Evolutionary conservation across 1,139 yeast species (phyloP).

Genomic region (Hemisphaericaspora xylofermentans): DNA sequence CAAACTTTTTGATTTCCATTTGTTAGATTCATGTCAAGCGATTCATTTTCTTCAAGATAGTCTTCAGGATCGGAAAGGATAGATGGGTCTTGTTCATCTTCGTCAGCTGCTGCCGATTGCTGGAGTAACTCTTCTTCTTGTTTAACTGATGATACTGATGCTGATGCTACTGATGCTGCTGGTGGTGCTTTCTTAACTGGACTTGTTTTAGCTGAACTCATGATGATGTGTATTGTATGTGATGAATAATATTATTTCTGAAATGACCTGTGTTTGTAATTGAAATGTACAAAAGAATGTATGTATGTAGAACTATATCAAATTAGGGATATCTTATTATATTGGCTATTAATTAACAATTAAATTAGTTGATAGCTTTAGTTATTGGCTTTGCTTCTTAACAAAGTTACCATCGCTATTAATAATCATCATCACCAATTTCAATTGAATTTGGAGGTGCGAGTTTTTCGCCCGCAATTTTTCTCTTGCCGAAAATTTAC

Average conservation of each 20-base stretch:
- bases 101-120: constrained; percentile 13
- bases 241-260: not conserved
- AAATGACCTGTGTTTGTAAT: no score
- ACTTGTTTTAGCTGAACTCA: constrained; percentile 18
- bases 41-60: constrained; percentile 53
- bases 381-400: no score
- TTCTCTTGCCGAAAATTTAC: no score
- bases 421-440: no score
- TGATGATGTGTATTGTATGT: not conserved
- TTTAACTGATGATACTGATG: constrained; percentile 8
- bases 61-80: constrained; percentile 49
- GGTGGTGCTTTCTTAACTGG: constrained; percentile 17
- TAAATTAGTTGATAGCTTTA: no score
- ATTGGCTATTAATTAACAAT: no score
- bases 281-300: not conserved
- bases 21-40: constrained; percentile 59
- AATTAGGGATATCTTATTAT: no score
- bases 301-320: no score
- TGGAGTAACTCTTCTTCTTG: constrained; percentile 9
- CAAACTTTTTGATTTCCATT: constrained; percentile 71
- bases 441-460: no score
- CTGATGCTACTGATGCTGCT: constrained; percentile 6
- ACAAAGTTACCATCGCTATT: no score
- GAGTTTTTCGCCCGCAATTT: no score
- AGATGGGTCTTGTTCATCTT: constrained; percentile 30